Evolutionary conservation across 495 filamentous ascomycete genomes (phyloP), one percentile per base, ranked within the genome.

Genomic region (Aspergillus avenaceus): DNA sequence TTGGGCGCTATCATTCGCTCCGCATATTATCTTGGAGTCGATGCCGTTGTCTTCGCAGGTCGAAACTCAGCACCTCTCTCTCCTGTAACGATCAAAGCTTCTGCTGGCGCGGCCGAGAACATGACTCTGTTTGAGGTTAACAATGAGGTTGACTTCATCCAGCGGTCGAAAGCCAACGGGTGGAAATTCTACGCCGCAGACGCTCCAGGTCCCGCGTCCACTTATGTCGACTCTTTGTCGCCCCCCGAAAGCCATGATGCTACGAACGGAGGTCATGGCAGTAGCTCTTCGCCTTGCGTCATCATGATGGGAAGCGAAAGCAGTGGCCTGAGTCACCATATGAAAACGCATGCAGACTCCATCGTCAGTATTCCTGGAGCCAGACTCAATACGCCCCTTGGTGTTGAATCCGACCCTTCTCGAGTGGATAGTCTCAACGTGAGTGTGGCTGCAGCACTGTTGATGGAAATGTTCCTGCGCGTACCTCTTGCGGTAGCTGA

Each of bases 131-230:
- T 96, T 32, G 71, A 80, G 7, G 76, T 91, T 38, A 69, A 63
- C 32, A 80, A 84, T 2, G 77, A 88, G 12, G 70, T 74, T 5
- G 74, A 76, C 13, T 93, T 98, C 61, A 77, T 98, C 21, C 66
- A 75, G 16, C 68, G 74, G 8, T 88, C 83, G 6, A 77, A 80
- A 40, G 70, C 72, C 27, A 79, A 81, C 26, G 93, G 90, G 1
- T 98, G 93, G 93, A 70, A 77, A 22, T 79, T 95, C 37, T 96
- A 87, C 50, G 91, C 89, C 4, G 87, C 91, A 13, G 81, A 84
- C 41, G 80, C 86, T 2, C 80, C 81, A 3, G 57, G 57, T 1
- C 60, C 59, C 2, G 65, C 53, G n/a, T 60, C 64, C 21, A 61
- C 56, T 0, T 59, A 55, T 43, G 14, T 70, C 18, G 61, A 65